Conservation (phyloP, 306 rosid genomes). For the Quercus agrifolia region DNA sequence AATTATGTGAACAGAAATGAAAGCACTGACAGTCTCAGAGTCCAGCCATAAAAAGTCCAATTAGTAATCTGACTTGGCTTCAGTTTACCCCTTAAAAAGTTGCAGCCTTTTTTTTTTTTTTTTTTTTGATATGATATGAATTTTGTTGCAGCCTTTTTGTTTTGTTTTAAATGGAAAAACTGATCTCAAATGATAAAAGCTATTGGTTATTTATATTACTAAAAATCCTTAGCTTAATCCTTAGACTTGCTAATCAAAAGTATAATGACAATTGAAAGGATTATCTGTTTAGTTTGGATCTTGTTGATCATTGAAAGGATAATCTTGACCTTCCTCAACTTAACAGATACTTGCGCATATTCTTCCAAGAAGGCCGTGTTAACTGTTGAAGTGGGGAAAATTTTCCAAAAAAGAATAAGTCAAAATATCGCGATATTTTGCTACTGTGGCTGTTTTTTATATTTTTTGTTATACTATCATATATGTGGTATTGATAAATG, state of each 20-base stretch:
- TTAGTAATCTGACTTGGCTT: not conserved
- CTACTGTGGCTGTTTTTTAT: slow-evolving; percentile 12
- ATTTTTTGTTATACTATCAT: not conserved
- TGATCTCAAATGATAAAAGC: not conserved
- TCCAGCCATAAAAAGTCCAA: not conserved
- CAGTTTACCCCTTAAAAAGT: not conserved
- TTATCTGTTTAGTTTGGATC: not conserved
- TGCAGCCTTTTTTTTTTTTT: not conserved
- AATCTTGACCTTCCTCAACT: not conserved
- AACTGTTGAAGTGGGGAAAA: not conserved
- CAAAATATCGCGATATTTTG: not conserved
- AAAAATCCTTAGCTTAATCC: not conserved
- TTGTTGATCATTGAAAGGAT: not conserved
- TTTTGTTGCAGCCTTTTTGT: not conserved
- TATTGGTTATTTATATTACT: not conserved
- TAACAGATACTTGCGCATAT: not conserved
- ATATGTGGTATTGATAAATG: slow-evolving; percentile 9
- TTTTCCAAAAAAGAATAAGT: slow-evolving; percentile 1
- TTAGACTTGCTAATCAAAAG: too few relatives aligned
- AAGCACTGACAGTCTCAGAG: not conserved
- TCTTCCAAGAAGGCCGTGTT: not conserved
- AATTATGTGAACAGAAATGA: not conserved
- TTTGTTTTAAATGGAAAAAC: not conserved
- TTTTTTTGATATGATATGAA: too few relatives aligned
- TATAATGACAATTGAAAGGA: not conserved